Conservation (phyloP, 2,329 filamentous ascomycete genomes). For the Venturia effusa region DNA sequence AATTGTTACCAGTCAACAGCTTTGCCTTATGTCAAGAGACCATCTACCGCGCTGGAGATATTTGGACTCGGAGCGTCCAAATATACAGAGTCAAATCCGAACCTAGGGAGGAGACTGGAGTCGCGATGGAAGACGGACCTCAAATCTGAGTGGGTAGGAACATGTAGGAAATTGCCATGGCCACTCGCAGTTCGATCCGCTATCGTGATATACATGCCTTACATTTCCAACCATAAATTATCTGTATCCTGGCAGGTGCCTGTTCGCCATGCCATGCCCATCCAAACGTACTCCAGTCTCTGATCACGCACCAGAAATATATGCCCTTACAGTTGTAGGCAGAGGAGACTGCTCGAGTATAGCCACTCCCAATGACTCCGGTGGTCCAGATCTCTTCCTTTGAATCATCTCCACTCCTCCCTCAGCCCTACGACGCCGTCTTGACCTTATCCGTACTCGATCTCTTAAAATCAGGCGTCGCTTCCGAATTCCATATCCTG, state of each 20-base stretch:
- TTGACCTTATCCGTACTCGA: background rate
- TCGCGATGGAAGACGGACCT: background rate
- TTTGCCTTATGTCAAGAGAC: background rate
- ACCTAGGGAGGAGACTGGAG: background rate
- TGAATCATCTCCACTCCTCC: background rate
- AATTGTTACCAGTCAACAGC: background rate
- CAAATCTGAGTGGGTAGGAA: background rate
- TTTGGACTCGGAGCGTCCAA: background rate
- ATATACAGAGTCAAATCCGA: background rate
- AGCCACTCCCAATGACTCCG: background rate
- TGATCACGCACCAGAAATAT: background rate
- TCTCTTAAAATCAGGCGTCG: conserved; percentile 16
- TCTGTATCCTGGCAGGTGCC: background rate
- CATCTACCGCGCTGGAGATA: background rate
- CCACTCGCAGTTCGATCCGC: too few species aligned
- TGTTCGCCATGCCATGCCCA: background rate
- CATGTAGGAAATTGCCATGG: background rate
- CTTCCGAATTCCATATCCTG: conserved; percentile 20
- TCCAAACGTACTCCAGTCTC: background rate
- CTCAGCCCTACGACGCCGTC: background rate
- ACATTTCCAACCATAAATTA: too few species aligned
- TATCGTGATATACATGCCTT: too few species aligned
- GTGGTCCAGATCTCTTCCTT: background rate
- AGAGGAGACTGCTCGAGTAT: background rate
- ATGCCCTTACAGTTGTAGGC: background rate